Evolutionary conservation across 1,139 yeast species (phyloP).

Genomic region (Scheffersomyces segobiensis): DNA sequence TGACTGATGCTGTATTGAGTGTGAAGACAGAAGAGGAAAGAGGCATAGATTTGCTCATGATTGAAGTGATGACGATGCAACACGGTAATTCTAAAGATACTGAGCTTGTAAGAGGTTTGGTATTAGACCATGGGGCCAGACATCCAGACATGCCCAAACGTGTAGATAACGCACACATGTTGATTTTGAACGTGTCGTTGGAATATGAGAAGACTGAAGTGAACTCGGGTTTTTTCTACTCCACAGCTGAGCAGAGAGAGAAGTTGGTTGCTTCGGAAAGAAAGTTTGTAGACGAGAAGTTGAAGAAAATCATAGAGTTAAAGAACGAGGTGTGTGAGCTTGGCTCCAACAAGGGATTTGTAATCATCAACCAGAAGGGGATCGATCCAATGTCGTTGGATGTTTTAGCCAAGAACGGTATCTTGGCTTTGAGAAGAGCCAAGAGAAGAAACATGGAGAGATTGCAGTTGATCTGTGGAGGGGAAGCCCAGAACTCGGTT

Average conservation of each 20-base stretch:
- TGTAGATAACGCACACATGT: constrained; percentile 77
- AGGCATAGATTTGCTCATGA: constrained; percentile 88
- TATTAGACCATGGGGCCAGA: constrained; percentile 97
- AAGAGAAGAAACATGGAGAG: constrained; percentile 99
- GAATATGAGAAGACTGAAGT: constrained; percentile 99
- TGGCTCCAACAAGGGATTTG: constrained; percentile 77
- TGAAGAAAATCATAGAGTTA: constrained; percentile 86
- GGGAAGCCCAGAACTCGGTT: constrained; percentile 96
- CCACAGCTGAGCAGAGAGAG: constrained; percentile 94
- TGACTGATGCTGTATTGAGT: constrained; percentile 91
- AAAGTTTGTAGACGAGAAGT: constrained; percentile 90
- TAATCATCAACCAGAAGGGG: constrained; percentile 96
- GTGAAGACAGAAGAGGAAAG: constrained; percentile 55
- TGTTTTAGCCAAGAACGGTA: constrained; percentile 88
- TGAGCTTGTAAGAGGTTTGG: constrained; percentile 81
- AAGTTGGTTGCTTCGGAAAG: constrained; percentile 93
- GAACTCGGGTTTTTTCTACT: constrained; percentile 93
- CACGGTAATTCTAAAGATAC: constrained; percentile 86
- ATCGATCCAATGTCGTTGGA: constrained; percentile 98
- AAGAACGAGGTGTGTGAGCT: constrained; percentile 88
- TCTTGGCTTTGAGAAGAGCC: constrained; percentile 94
- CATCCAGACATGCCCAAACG: constrained; percentile 98
- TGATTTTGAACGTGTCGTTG: constrained; percentile 88
- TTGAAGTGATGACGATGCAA: constrained; percentile 98
- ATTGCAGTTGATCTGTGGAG: constrained; percentile 93